Evolutionary conservation across 176 grass and related monocot genomes (phyloP), one percentile per base, ranked within the genome.

Genomic region (Olyra latifolia): DNA sequence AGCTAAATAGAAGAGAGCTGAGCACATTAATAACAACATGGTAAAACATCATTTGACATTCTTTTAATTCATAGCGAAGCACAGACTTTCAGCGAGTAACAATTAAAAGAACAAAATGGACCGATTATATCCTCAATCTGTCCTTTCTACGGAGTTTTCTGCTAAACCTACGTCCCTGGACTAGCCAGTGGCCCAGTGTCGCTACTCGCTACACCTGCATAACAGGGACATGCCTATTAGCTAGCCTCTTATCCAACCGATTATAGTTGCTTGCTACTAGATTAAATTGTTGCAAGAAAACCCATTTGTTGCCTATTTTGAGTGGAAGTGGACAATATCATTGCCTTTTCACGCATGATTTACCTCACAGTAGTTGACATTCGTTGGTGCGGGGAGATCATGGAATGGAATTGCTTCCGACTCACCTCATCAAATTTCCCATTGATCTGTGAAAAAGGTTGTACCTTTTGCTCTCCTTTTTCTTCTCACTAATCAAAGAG

Each of bases 321-420:
- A 85, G 55, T 81, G 82, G 71, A 77, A 77, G 65, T 81, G 39
- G 46, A 80, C 48, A 16, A 54, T 13, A 55, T 16, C 65, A 62
- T 68, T 76, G n/a, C 15, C 45, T 70, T 85, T 81, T 38, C 48
- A 47, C 67, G 76, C 58, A 81, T 77, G 63, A 49, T 56, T 81
- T 89, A 77, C 77, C 38, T 85, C 77, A 57, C 55, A 19, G 57
- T 32, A 64, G 82, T 81, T 89, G 87, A 85, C 87, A 85, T 85
- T 81, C 71, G 55, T 76, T 77, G 71, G 72, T 56, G 59, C 53
- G 57, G 72, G 8, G 38, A 85, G 71, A 85, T 81, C 64, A 89
- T 77, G 64, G 77, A 81, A 89, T 77, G 64, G 77, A 81, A 77
- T 89, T 89, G 82, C 87, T 77, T 89, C 82, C 58, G 30, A 77